phyloP scores from a whole-genome alignment of 75 land plant species.

The Selaginella tamariscina region DNA sequence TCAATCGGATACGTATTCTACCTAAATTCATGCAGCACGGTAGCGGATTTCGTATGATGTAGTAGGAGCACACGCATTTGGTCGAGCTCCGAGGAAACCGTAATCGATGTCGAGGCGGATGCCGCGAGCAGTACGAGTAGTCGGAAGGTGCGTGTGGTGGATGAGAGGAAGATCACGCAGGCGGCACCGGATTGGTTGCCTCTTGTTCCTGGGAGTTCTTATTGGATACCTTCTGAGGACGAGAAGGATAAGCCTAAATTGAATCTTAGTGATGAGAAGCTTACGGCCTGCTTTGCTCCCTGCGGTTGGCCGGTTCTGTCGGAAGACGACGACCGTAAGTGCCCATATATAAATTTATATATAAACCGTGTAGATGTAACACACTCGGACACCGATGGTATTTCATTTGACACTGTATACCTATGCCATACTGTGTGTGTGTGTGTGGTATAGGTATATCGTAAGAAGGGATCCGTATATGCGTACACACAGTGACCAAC shows the following conservation, averaged over 20 bases:
- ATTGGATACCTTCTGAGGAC: conserved; percentile 14
- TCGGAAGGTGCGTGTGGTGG: neutral
- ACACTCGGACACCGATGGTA: too few relatives aligned
- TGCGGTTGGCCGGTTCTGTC: neutral
- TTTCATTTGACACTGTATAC: too few relatives aligned
- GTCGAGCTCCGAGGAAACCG: neutral
- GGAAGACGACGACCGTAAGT: neutral
- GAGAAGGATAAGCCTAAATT: neutral
- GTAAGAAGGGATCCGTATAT: too few relatives aligned
- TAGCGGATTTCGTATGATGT: neutral
- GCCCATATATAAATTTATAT: too few relatives aligned
- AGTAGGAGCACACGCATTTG: neutral
- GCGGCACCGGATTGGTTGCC: conserved; percentile 10
- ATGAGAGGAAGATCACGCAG: conserved; percentile 5
- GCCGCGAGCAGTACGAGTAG: neutral
- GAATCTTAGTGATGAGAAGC: neutral
- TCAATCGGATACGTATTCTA: too few relatives aligned
- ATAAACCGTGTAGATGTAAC: too few relatives aligned
- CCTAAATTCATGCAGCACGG: too few relatives aligned
- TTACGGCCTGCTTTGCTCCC: neutral
- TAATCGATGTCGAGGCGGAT: neutral
- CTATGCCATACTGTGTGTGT: too few relatives aligned
- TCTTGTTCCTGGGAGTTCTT: conserved; percentile 8
- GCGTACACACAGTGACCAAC: too few relatives aligned
- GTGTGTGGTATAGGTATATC: too few relatives aligned